phyloP scores from a whole-genome alignment of 345 rosid species.

The Microthlaspi erraticum region DNA sequence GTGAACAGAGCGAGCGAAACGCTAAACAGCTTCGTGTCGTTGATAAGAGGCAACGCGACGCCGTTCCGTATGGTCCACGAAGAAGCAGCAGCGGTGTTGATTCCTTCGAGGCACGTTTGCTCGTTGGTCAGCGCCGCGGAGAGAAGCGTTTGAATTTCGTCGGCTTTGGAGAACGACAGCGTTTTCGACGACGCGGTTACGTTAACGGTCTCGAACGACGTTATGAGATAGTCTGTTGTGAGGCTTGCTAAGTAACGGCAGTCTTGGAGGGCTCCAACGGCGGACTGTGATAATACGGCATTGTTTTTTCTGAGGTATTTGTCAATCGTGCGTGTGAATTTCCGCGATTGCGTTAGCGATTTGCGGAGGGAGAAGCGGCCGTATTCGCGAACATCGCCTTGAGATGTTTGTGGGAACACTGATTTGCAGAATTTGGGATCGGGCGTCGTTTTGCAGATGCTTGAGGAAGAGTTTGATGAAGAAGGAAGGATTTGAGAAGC shows the following conservation, averaged over 20 bases:
- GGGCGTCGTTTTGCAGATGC: slow-evolving; percentile 61
- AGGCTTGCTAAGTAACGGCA: slow-evolving; percentile 59
- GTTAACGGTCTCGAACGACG: slow-evolving; percentile 54
- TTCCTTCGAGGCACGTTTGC: slow-evolving; percentile 76
- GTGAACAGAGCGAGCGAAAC: slow-evolving; percentile 76
- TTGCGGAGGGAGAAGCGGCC: slow-evolving; percentile 64
- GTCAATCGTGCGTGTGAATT: slow-evolving; percentile 58
- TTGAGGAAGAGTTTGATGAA: slow-evolving; percentile 43
- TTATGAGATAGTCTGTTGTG: slow-evolving; percentile 63
- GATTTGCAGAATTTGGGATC: slow-evolving; percentile 72
- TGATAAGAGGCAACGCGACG: slow-evolving; percentile 55
- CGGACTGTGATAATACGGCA: slow-evolving; percentile 48
- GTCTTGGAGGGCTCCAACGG: slow-evolving; percentile 74
- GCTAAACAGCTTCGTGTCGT: slow-evolving; percentile 77
- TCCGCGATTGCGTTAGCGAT: slow-evolving; percentile 64
- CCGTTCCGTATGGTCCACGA: slow-evolving; percentile 62
- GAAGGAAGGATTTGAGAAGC: slow-evolving; percentile 42
- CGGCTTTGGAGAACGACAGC: slow-evolving; percentile 55
- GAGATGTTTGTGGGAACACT: slow-evolving; percentile 56
- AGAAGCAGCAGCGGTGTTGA: slow-evolving; percentile 53
- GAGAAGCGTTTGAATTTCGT: slow-evolving; percentile 70
- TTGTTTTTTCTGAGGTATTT: slow-evolving; percentile 53
- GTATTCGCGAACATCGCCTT: slow-evolving; percentile 55
- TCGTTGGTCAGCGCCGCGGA: slow-evolving; percentile 82
- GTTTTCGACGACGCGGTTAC: slow-evolving; percentile 37